A percentile compares a stretch with the other conserved stretches of the same genome.
These are phyloP conservation scores for Apiospora pterosperma DNA, from an alignment of 2,329 filamentous ascomycete species.

Conservation along the genomic window DNA sequence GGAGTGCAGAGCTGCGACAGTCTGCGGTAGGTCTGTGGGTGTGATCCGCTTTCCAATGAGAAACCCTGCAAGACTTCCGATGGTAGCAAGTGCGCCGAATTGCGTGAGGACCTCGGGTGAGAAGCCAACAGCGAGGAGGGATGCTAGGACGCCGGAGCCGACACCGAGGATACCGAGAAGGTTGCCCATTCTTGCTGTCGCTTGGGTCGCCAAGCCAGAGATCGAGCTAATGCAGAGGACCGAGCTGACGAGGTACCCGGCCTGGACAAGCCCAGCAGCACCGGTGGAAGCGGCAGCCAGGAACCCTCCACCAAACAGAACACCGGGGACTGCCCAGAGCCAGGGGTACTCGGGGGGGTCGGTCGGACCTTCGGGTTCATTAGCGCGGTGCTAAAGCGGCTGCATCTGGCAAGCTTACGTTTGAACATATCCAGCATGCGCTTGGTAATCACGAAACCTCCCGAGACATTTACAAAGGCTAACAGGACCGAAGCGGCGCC, in stretches of 20 bases:
- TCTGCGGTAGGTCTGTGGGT: slow-evolving; percentile 83
- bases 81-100: slow-evolving; percentile 70
- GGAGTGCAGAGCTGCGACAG: slow-evolving; percentile 83
- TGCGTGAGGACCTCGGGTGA: slow-evolving; percentile 74
- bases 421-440: slow-evolving; percentile 93
- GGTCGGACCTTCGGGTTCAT: slow-evolving; percentile 55
- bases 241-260: slow-evolving; percentile 82
- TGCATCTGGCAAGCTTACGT: slow-evolving; percentile 40
- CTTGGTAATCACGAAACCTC: slow-evolving; percentile 89
- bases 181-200: slow-evolving; percentile 81
- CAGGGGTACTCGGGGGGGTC: slow-evolving; percentile 87
- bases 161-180: slow-evolving; percentile 85
- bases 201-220: slow-evolving; percentile 76
- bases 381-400: background rate
- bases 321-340: slow-evolving; percentile 76
- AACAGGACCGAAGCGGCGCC: slow-evolving; percentile 78
- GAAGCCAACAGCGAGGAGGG: slow-evolving; percentile 77
- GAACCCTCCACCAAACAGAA: slow-evolving; percentile 77
- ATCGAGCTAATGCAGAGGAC: slow-evolving; percentile 82
- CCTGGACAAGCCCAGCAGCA: slow-evolving; percentile 79
- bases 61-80: slow-evolving; percentile 65
- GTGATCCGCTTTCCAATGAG: slow-evolving; percentile 84
- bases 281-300: slow-evolving; percentile 77
- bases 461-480: slow-evolving; percentile 84
- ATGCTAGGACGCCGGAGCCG: slow-evolving; percentile 76